Evolutionary conservation across 805 yeast species (phyloP).

Genomic region (Kluyveromyces wickerhamii): DNA sequence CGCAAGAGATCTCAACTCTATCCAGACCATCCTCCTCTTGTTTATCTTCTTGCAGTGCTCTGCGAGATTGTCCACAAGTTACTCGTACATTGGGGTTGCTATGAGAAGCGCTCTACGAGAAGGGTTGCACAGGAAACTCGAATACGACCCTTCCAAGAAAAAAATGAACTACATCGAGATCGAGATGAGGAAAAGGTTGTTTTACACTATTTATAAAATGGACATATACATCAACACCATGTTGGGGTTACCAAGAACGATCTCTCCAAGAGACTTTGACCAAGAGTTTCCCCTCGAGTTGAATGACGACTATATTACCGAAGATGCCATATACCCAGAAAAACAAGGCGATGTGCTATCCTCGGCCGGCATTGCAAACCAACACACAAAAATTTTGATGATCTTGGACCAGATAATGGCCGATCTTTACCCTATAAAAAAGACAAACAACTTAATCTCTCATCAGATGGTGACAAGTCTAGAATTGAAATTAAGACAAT

Average conservation of each 20-base stretch:
- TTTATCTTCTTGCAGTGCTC: slow-evolving; percentile 82
- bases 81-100: slow-evolving; percentile 86
- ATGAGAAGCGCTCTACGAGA: slow-evolving; percentile 77
- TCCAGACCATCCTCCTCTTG: slow-evolving; percentile 82
- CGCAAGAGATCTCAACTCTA: slow-evolving; percentile 72
- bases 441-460: slow-evolving; percentile 27
- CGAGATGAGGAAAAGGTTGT: slow-evolving; percentile 77
- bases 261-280: slow-evolving; percentile 77
- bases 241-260: slow-evolving; percentile 72
- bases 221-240: slow-evolving; percentile 86
- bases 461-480: slow-evolving; percentile 51
- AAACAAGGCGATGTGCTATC: slow-evolving; percentile 23
- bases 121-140: slow-evolving; percentile 69
- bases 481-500: slow-evolving; percentile 62
- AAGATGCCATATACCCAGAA: slow-evolving; percentile 34
- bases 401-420: slow-evolving; percentile 65
- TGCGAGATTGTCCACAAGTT: slow-evolving; percentile 82
- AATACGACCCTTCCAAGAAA: neutral
- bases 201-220: slow-evolving; percentile 85
- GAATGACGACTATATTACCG: slow-evolving; percentile 79
- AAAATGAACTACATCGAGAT: slow-evolving; percentile 54
- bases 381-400: slow-evolving; percentile 67
- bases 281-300: slow-evolving; percentile 78
- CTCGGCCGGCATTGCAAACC: slow-evolving; percentile 58
- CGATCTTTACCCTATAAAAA: slow-evolving; percentile 55